Evolutionary conservation across 768 basidiomycete species (phyloP).

Genomic region (Calocera viscosa): DNA sequence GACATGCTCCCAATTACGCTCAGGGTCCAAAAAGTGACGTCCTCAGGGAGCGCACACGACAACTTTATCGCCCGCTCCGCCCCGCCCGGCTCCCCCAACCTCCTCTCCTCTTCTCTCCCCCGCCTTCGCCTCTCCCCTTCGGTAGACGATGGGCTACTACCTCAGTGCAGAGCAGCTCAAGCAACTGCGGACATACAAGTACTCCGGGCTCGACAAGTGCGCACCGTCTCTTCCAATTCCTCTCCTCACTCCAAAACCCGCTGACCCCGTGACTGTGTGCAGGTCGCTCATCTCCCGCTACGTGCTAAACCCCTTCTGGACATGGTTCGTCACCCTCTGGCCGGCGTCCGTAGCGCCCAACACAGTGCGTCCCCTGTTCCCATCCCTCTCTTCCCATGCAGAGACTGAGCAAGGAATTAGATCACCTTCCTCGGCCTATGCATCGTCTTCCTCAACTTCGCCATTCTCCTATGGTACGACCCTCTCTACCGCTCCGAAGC

Average conservation of each 20-base stretch:
- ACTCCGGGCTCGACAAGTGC: slow-evolving; percentile 72
- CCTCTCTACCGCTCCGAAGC: slow-evolving; percentile 59
- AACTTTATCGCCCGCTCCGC: neutral
- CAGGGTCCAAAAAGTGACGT: neutral
- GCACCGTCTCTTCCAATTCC: slow-evolving; percentile 22
- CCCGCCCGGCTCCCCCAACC: neutral
- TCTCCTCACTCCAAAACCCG: slow-evolving; percentile 11
- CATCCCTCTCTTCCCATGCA: slow-evolving; percentile 2
- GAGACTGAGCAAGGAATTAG: slow-evolving; percentile 30
- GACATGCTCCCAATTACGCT: neutral
- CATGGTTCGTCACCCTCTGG: slow-evolving; percentile 79
- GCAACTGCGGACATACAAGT: slow-evolving; percentile 65
- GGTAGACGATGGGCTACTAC: slow-evolving; percentile 12
- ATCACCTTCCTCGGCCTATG: slow-evolving; percentile 77
- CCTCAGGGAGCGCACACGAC: neutral
- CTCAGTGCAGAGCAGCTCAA: slow-evolving; percentile 54
- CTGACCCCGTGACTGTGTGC: slow-evolving; percentile 10
- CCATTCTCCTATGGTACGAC: slow-evolving; percentile 73
- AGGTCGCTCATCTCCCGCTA: slow-evolving; percentile 69
- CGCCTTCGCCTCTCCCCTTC: neutral
- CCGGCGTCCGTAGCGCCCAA: slow-evolving; percentile 79
- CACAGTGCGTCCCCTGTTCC: slow-evolving; percentile 41
- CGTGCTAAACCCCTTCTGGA: slow-evolving; percentile 79
- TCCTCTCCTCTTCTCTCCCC: neutral
- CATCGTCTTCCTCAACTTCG: slow-evolving; percentile 73